These are phyloP conservation scores for Rhododendron ovatum DNA, from an alignment of 148 eudicot species.

Conservation along the genomic window DNA sequence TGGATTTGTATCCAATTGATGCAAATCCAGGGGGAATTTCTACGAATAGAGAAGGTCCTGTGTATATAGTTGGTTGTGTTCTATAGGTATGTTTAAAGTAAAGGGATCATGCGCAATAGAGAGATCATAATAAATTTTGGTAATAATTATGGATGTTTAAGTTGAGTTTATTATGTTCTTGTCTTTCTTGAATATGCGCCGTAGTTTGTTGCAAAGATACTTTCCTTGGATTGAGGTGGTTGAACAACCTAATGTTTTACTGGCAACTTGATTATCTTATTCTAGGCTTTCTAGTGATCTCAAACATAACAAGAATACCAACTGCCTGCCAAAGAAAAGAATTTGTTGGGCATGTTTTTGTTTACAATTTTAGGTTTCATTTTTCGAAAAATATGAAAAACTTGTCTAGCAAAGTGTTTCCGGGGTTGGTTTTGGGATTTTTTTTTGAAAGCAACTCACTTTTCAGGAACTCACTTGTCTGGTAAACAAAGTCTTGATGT, in stretches of 20 bases:
- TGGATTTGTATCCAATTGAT: conserved; percentile 3
- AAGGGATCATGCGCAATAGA: not conserved
- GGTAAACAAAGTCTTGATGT: not conserved
- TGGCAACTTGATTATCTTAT: not conserved
- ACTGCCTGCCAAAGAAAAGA: not conserved
- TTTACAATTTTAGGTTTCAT: no score
- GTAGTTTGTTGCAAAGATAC: not conserved
- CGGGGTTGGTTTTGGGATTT: not conserved
- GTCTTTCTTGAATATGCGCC: not conserved
- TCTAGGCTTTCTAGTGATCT: not conserved
- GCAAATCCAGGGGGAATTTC: not conserved
- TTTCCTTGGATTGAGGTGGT: not conserved
- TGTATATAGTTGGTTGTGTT: conserved; percentile 10
- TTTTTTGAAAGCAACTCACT: not conserved
- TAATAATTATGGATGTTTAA: not conserved
- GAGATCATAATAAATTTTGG: conserved; percentile 17
- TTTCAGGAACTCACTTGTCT: not conserved
- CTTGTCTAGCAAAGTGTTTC: not conserved
- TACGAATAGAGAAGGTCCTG: conserved; percentile 2
- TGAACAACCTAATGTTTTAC: not conserved
- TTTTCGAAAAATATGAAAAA: not conserved
- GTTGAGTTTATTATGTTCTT: not conserved
- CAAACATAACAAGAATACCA: not conserved
- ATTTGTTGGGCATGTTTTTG: not conserved
- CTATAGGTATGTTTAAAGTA: not conserved